Evolutionary conservation across 208 protist species (phyloP), one percentile per base, ranked within the genome.

Genomic region (Acanthamoeba healyi): DNA sequence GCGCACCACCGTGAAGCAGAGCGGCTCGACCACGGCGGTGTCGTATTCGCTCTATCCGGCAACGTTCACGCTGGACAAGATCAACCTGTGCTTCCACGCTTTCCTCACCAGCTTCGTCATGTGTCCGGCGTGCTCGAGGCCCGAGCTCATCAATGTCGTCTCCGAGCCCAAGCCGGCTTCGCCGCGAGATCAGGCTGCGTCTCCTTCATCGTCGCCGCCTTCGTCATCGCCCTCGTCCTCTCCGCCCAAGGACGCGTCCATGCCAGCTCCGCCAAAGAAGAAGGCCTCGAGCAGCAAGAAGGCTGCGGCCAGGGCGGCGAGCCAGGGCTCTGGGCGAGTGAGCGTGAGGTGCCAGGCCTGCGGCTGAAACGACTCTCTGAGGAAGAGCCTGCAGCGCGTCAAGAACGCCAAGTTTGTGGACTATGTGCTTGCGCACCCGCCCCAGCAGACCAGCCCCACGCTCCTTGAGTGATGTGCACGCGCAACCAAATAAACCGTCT

Each of bases 321-420:
- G 19, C n/a, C n/a, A n/a, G n/a, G 51, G 51, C 51, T 10, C 51
- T 10, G 15, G 10, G 58, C 58, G 58, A 5, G 67, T 79, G 19
- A 22, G 17, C 19, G 67, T 79, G 32, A 1, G 67, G 36, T 79
- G 67, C 67, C 67, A 46, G 36, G 46, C 36, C 67, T 79, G 67
- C 36, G 36, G 67, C 15, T 79, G 67, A 36, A 79, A 34, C 67
- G 67, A 79, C 36, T 1, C 67, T 10, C 67, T 79, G 15, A 22
- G n/a, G 67, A 79, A 79, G 67, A 38, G 67, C 67, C 32, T 79
- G 67, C 22, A 6, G 6, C 67, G 67, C 0, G 38, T 79, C 38
- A 44, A 44, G 38, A 79, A 79, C 67, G 29, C 36, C 67, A 79
- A 79, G 67, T 79, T 79, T 29, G 67, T 44, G 38, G 67, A 79